Evolutionary conservation across 2,329 filamentous ascomycete species (phyloP).

Genomic region (Aspergillus fijiensis): DNA sequence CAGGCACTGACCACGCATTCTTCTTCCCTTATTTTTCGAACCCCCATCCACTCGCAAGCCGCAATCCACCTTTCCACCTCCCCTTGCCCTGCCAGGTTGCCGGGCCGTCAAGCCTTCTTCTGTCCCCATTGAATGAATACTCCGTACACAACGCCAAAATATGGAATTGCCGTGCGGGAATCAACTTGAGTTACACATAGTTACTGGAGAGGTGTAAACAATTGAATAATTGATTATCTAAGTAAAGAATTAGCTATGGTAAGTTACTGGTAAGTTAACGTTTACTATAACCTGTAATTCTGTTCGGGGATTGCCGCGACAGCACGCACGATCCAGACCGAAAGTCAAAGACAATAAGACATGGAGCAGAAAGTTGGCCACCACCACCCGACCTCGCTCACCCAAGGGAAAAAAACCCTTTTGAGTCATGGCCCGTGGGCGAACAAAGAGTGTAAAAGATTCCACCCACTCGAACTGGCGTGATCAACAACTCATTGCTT

Average conservation of each 20-base stretch:
- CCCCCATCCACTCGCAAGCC: too few species aligned
- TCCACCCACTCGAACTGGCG: too few species aligned
- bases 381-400: neutral
- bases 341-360: neutral
- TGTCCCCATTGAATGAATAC: neutral
- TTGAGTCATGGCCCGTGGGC: neutral
- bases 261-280: too few species aligned
- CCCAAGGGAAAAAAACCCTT: neutral
- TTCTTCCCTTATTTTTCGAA: neutral
- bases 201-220: neutral
- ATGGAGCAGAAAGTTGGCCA: neutral
- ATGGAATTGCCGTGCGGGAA: neutral
- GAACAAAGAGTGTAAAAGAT: neutral
- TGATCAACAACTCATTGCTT: too few species aligned
- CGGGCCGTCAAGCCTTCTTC: neutral
- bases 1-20: slow-evolving; percentile 4
- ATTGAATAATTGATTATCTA: too few species aligned
- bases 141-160: neutral
- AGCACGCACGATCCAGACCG: neutral
- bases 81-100: slow-evolving; percentile 4
- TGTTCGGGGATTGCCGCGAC: too few species aligned
- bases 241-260: too few species aligned
- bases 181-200: too few species aligned
- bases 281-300: too few species aligned
- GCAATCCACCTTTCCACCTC: too few species aligned